Evolutionary conservation across 164 flowering plant genomes (phyloP).

Genomic region (Aristolochia californica): DNA sequence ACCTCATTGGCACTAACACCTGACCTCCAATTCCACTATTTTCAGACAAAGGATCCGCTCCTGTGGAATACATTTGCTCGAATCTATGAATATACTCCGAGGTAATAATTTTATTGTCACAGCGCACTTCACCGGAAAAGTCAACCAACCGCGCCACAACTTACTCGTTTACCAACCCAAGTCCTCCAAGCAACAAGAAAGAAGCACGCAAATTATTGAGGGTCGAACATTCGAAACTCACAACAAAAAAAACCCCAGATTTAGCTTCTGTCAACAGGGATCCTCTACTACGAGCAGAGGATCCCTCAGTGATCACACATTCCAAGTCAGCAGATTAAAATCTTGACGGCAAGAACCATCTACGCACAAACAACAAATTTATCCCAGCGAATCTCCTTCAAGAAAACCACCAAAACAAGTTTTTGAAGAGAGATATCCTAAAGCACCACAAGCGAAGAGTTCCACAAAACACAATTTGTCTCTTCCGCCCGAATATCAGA

Average conservation of each 20-base stretch:
- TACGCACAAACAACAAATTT: too few relatives aligned
- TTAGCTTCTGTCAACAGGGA: conserved; percentile 25
- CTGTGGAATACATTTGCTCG: conserved; percentile 6
- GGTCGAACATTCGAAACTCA: conserved; percentile 4
- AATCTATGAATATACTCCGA: background rate
- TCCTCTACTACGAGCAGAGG: conserved; percentile 52
- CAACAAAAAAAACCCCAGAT: background rate
- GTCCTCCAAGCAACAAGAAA: background rate
- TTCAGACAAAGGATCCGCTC: conserved; percentile 22
- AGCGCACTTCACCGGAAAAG: conserved; percentile 1
- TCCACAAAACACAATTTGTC: background rate
- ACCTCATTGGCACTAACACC: conserved; percentile 27
- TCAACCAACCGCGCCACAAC: background rate
- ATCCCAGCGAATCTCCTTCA: background rate
- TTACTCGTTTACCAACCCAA: background rate
- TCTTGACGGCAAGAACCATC: background rate
- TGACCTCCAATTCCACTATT: conserved; percentile 21
- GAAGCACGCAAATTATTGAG: background rate
- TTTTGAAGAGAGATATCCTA: background rate
- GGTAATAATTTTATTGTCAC: background rate
- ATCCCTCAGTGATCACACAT: conserved; percentile 39
- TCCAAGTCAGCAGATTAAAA: conserved; percentile 22
- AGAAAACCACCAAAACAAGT: background rate
- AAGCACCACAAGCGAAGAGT: background rate
- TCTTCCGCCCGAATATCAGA: background rate